Conservation (phyloP, 2,329 filamentous ascomycete genomes). For the Mycosphaerella arachidis region DNA sequence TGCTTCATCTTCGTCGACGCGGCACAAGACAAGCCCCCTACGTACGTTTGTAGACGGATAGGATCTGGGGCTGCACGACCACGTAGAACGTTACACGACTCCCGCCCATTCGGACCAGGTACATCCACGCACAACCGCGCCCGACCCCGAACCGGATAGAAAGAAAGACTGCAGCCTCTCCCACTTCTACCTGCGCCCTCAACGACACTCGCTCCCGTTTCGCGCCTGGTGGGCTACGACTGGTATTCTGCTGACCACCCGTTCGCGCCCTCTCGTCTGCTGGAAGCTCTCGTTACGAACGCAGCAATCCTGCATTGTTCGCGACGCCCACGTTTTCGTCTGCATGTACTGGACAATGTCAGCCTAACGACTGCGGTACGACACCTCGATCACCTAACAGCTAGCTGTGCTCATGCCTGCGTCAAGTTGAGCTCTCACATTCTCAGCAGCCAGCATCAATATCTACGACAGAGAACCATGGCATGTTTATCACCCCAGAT, state of each 20-base stretch:
- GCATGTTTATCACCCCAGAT: constrained; percentile 12
- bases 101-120: not conserved
- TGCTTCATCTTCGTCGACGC: constrained; percentile 2
- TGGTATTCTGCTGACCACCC: constrained; percentile 10
- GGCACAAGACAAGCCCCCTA: constrained; percentile 6
- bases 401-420: constrained; percentile 6
- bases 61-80: not conserved
- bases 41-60: no score
- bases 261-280: constrained; percentile 7
- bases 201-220: constrained; percentile 15
- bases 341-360: constrained; percentile 16
- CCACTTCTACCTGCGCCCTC: constrained; percentile 12
- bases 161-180: constrained; percentile 19
- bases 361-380: constrained; percentile 9
- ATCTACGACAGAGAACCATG: constrained; percentile 9
- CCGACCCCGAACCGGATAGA: constrained; percentile 10
- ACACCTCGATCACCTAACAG: constrained; percentile 4
- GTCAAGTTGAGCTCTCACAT: constrained; percentile 1
- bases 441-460: constrained; percentile 1
- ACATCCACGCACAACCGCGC: not conserved
- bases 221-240: constrained; percentile 15
- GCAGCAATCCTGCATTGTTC: constrained; percentile 14
- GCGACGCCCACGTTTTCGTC: constrained; percentile 11
- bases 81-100: constrained; percentile 1
- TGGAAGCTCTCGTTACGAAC: constrained; percentile 7